A percentile compares a stretch with the other conserved stretches of the same genome.
These are phyloP conservation scores for Melaleuca alternifolia DNA, from an alignment of 345 rosid genomes.

Conservation along the genomic window DNA sequence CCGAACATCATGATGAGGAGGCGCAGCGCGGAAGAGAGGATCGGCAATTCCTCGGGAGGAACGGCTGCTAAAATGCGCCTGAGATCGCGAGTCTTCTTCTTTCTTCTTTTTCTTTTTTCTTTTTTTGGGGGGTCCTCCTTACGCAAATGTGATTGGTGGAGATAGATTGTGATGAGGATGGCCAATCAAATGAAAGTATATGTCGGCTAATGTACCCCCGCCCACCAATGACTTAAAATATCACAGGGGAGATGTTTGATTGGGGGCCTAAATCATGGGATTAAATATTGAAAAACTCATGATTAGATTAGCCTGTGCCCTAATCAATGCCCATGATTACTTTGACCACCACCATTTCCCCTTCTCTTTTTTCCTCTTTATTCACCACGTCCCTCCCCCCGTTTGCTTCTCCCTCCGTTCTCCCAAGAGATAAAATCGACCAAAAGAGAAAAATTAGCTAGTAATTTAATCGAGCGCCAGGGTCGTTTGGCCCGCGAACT, in stretches of 20 bases:
- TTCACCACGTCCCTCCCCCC: not conserved
- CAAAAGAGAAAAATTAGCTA: not conserved
- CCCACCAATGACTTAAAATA: slow-evolving; percentile 3
- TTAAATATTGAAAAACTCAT: not conserved
- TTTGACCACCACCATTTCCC: not conserved
- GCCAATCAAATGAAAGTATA: slow-evolving; percentile 7
- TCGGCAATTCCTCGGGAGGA: not conserved
- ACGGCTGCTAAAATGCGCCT: not conserved
- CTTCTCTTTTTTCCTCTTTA: not conserved
- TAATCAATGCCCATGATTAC: not conserved
- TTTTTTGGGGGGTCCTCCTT: not conserved
- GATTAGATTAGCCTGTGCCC: not conserved
- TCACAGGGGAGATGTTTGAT: not conserved
- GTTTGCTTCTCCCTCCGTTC: not conserved
- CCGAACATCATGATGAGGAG: not conserved
- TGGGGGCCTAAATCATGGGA: not conserved
- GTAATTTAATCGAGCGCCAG: not conserved
- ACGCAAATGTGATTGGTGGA: not conserved
- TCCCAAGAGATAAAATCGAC: not conserved
- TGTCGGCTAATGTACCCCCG: slow-evolving; percentile 37
- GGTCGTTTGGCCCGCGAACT: not conserved
- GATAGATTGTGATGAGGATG: slow-evolving; percentile 1
- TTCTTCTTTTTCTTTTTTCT: too few relatives aligned
- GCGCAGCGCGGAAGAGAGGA: not conserved
- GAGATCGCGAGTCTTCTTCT: too few relatives aligned